Percentiles rank a stretch among this genome's conserved stretches.
Conservation (phyloP, 106 monocot species). For the Dendrobium nobile region DNA sequence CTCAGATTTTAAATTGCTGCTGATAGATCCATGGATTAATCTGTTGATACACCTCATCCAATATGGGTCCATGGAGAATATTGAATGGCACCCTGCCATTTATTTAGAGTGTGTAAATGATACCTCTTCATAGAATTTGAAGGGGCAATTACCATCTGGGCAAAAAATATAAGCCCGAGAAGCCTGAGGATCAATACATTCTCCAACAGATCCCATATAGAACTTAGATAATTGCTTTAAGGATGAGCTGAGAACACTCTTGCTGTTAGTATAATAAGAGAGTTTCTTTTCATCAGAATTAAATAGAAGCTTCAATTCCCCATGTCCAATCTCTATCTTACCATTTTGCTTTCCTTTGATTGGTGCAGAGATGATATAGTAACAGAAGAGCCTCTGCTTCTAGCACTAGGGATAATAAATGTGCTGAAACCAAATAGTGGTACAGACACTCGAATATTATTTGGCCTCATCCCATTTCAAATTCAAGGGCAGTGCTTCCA, state of each 20-base stretch:
- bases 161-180: conserved; percentile 99
- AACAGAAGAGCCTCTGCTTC: conserved; percentile 41
- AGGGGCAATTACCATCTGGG: conserved; percentile 58
- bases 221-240: conserved; percentile 40
- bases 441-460: conserved; percentile 37
- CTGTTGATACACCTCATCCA: conserved; percentile 95
- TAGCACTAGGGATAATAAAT: conserved; percentile 56
- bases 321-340: conserved; percentile 50
- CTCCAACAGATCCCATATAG: conserved; percentile 32
- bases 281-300: conserved; percentile 38
- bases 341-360: conserved; percentile 20
- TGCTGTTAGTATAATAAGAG: conserved; percentile 46
- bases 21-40: conserved; percentile 98
- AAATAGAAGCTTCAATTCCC: conserved; percentile 73
- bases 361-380: conserved; percentile 31
- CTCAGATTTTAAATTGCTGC: not conserved
- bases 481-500: too few relatives aligned
- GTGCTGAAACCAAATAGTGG: conserved; percentile 90
- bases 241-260: conserved; percentile 40
- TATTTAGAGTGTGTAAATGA: not conserved
- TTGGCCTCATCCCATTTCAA: too few relatives aligned
- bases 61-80: conserved; percentile 64
- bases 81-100: conserved; percentile 30
- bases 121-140: conserved; percentile 59
- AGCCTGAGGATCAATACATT: conserved; percentile 66